Evolutionary conservation across 805 yeast genomes (phyloP).

Genomic region (Yamadazyma paraphyllophila): DNA sequence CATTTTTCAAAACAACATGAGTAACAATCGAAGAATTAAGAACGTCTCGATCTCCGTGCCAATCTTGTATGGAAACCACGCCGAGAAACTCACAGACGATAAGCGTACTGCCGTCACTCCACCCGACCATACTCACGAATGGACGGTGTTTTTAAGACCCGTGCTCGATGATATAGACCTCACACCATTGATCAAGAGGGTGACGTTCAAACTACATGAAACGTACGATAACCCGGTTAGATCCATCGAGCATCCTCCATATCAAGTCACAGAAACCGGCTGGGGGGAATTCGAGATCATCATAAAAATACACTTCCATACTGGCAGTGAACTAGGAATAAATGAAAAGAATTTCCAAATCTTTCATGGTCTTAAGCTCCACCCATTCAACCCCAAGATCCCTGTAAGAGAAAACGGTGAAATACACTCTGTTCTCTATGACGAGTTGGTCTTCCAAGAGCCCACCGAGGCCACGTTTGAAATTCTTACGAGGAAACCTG

Average conservation of each 20-base stretch:
- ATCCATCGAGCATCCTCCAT: constrained; percentile 85
- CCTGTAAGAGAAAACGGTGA: constrained; percentile 42
- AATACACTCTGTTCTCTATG: constrained; percentile 56
- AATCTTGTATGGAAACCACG: constrained; percentile 40
- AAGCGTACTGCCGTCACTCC: constrained; percentile 48
- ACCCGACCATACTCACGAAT: constrained; percentile 86
- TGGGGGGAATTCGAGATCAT: constrained; percentile 99
- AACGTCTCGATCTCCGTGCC: constrained; percentile 43
- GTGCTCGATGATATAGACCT: constrained; percentile 65
- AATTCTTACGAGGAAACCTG: constrained; percentile 68
- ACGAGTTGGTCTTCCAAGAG: constrained; percentile 91
- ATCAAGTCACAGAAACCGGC: constrained; percentile 94
- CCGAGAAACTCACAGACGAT: constrained; percentile 36
- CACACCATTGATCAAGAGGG: constrained; percentile 79
- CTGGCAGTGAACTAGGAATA: constrained; percentile 60
- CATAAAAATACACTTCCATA: constrained; percentile 78
- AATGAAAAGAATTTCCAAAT: constrained; percentile 83
- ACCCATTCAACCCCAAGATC: constrained; percentile 65
- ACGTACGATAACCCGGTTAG: constrained; percentile 88
- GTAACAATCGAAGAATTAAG: constrained; percentile 23
- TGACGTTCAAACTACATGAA: constrained; percentile 92
- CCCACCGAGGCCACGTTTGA: constrained; percentile 91
- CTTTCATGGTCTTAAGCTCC: constrained; percentile 87
- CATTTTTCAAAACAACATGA: constrained; percentile 8
- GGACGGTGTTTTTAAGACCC: constrained; percentile 94